Percentiles rank a stretch among this genome's conserved stretches.
phyloP scores from a whole-genome alignment of 2,329 filamentous ascomycete genomes.

The Xylaria sp. region DNA sequence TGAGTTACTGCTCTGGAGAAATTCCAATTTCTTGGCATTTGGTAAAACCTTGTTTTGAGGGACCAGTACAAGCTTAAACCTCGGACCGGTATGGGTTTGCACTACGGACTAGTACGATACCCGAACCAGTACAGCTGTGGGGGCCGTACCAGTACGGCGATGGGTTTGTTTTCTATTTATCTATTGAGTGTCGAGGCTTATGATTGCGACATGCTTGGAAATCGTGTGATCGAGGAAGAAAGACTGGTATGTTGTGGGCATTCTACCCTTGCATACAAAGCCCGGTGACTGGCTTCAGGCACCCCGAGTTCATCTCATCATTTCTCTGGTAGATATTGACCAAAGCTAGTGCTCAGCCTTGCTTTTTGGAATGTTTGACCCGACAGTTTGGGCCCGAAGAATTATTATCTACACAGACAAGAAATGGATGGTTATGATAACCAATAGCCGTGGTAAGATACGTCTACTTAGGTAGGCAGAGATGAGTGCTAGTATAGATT shows the following conservation, averaged over 20 bases:
- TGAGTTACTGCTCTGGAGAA: no score
- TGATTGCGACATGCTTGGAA: background rate
- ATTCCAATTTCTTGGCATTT: no score
- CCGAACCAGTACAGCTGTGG: background rate
- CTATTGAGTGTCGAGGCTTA: background rate
- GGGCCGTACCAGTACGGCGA: background rate
- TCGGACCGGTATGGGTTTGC: background rate
- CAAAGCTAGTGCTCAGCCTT: background rate
- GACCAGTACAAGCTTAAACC: no score
- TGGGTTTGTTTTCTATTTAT: background rate
- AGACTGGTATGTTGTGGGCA: background rate
- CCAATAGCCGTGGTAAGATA: no score
- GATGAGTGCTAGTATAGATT: background rate
- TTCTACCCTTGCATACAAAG: background rate
- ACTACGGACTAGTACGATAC: background rate
- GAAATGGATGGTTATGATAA: background rate
- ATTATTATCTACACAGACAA: background rate
- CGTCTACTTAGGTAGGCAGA: background rate
- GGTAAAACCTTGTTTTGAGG: no score
- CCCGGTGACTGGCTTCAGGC: no score
- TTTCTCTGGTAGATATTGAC: no score
- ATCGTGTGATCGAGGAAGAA: background rate
- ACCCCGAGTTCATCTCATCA: no score
- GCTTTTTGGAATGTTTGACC: background rate
- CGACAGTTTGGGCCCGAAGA: constrained; percentile 6